phyloP scores from a whole-genome alignment of 176 grass and related monocot species.

The Chrysopogon serrulatus region DNA sequence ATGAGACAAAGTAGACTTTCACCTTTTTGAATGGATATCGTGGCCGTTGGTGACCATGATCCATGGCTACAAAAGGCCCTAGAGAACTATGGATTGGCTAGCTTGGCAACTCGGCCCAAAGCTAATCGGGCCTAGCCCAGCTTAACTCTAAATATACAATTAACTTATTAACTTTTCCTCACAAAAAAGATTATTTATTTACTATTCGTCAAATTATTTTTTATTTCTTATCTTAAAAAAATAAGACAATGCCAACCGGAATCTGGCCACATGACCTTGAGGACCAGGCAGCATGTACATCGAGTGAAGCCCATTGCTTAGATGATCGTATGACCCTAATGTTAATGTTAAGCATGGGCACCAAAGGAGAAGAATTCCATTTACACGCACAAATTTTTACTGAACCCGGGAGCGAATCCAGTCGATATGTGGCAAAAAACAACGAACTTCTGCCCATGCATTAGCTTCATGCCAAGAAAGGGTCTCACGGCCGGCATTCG shows the following conservation, averaged over 20 bases:
- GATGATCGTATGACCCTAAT: background rate
- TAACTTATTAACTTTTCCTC: background rate
- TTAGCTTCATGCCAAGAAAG: slow-evolving; percentile 15
- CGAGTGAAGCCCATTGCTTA: too few species aligned
- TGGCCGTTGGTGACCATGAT: too few species aligned
- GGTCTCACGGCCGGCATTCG: slow-evolving; percentile 6
- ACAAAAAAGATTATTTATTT: too few species aligned
- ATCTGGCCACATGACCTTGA: too few species aligned
- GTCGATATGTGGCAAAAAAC: background rate
- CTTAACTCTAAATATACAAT: background rate
- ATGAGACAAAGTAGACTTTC: too few species aligned
- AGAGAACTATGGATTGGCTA: too few species aligned
- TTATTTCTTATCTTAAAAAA: too few species aligned
- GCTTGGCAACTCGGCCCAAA: background rate
- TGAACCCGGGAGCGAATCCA: background rate
- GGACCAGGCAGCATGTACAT: background rate
- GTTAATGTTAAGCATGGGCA: background rate
- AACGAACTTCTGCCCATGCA: background rate
- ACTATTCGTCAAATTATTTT: too few species aligned
- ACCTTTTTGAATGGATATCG: too few species aligned
- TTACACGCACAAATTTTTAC: background rate
- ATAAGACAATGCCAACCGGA: too few species aligned
- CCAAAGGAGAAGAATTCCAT: background rate
- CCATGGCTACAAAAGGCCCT: too few species aligned
- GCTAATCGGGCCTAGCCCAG: background rate